Conservation (phyloP, 805 yeast species). For the Metschnikowia cubensis region DNA sequence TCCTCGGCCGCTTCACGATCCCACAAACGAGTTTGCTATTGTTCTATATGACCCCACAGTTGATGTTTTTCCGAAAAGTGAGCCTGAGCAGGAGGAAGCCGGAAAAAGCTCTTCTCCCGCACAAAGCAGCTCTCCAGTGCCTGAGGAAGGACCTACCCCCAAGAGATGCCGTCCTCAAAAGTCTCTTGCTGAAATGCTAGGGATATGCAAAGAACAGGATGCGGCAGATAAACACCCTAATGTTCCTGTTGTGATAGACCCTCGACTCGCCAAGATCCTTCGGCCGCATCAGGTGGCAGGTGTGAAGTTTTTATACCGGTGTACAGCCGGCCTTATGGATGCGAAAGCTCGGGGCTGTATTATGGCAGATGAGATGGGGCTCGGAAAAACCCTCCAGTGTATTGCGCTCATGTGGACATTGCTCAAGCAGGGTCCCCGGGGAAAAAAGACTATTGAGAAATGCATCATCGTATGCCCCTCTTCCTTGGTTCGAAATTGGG, state of each 20-base stretch:
- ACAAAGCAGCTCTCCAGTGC: constrained; percentile 3
- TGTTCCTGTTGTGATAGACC: constrained; percentile 96
- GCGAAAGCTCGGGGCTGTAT: constrained; percentile 90
- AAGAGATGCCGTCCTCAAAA: constrained; percentile 49
- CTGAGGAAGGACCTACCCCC: constrained; percentile 17
- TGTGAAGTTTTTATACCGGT: constrained; percentile 82
- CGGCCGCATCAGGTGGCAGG: constrained; percentile 98
- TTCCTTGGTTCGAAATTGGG: constrained; percentile 92
- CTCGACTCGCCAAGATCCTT: constrained; percentile 72
- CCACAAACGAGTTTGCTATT: constrained; percentile 87
- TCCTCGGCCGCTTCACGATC: constrained; percentile 95
- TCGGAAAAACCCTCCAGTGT: constrained; percentile 89
- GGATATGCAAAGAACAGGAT: constrained; percentile 54
- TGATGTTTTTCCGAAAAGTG: constrained; percentile 48
- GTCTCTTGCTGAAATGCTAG: constrained; percentile 75
- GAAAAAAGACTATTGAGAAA: constrained; percentile 77
- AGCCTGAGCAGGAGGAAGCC: constrained; percentile 13
- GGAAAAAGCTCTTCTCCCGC: constrained; percentile 4
- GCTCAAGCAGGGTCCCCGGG: constrained; percentile 82
- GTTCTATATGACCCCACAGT: constrained; percentile 94
- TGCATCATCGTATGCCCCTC: constrained; percentile 95
- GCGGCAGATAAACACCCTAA: constrained; percentile 57
- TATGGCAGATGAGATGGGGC: constrained; percentile 98
- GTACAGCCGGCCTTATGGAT: constrained; percentile 84
- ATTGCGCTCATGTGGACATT: constrained; percentile 90